Conservation (phyloP, 2,329 filamentous ascomycete genomes). For the Aureobasidium sp. region DNA sequence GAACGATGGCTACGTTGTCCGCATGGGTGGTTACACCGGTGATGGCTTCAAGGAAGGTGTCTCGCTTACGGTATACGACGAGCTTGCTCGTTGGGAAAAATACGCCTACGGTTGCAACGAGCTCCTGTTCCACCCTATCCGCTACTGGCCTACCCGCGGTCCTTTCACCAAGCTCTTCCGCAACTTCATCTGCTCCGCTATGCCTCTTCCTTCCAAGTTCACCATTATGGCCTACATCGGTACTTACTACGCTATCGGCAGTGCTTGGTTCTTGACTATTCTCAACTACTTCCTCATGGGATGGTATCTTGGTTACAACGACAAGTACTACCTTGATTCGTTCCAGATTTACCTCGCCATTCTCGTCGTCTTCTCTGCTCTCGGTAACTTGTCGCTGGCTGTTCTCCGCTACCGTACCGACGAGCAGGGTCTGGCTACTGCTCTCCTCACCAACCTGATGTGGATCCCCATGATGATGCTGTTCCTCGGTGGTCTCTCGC, state of each 20-base stretch:
- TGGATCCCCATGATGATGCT: slow-evolving; percentile 50
- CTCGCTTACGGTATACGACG: slow-evolving; percentile 77
- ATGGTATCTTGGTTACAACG: slow-evolving; percentile 69
- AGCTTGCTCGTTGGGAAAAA: slow-evolving; percentile 79
- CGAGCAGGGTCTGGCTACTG: slow-evolving; percentile 52
- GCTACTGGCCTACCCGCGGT: slow-evolving; percentile 64
- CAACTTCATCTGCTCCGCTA: slow-evolving; percentile 64
- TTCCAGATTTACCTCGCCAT: slow-evolving; percentile 78
- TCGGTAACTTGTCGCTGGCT: slow-evolving; percentile 66
- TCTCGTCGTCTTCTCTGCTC: slow-evolving; percentile 68
- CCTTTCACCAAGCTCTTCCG: slow-evolving; percentile 76
- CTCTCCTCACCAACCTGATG: slow-evolving; percentile 51
- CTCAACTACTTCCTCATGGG: slow-evolving; percentile 70
- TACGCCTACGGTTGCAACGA: slow-evolving; percentile 81
- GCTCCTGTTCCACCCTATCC: slow-evolving; percentile 70
- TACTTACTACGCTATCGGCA: slow-evolving; percentile 72
- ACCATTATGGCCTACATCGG: slow-evolving; percentile 72
- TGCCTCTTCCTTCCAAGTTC: slow-evolving; percentile 68
- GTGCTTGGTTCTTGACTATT: slow-evolving; percentile 66
- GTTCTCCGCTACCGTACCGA: slow-evolving; percentile 66
- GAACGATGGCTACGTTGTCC: slow-evolving; percentile 64
- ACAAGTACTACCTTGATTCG: slow-evolving; percentile 73
- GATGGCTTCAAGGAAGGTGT: slow-evolving; percentile 80
- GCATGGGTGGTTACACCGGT: slow-evolving; percentile 64
- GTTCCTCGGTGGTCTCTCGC: slow-evolving; percentile 36